Conservation (phyloP, 306 rosid genomes). For the Lathyrus aphaca region DNA sequence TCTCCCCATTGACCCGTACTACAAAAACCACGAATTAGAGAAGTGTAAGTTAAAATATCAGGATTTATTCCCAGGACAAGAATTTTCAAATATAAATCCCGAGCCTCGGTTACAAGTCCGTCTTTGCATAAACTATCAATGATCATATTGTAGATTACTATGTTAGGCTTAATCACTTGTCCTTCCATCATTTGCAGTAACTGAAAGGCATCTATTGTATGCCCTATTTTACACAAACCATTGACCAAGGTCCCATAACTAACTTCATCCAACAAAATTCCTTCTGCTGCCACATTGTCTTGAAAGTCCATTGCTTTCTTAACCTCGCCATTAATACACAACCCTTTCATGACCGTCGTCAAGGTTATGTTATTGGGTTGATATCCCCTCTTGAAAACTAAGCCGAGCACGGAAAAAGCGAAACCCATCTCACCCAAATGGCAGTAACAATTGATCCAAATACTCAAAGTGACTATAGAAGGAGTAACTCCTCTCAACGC, state of each 20-base stretch:
- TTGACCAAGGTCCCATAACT: conserved; percentile 42
- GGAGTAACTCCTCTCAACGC: conserved; percentile 34
- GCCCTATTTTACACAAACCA: conserved; percentile 42
- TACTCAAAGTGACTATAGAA: conserved; percentile 32
- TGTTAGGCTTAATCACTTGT: conserved; percentile 25
- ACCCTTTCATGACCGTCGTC: conserved; percentile 39
- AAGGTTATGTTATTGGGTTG: conserved; percentile 30
- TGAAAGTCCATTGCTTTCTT: conserved; percentile 34
- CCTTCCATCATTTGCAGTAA: conserved; percentile 35
- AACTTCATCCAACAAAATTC: conserved; percentile 30
- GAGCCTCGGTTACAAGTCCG: conserved; percentile 38
- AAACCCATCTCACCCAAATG: conserved; percentile 40
- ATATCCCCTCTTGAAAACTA: conserved; percentile 41
- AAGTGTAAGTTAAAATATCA: conserved; percentile 40
- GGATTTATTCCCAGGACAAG: conserved; percentile 34
- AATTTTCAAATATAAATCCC: conserved; percentile 32
- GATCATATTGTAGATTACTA: conserved; percentile 38
- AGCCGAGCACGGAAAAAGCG: conserved; percentile 40
- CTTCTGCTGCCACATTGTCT: conserved; percentile 26
- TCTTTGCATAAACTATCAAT: conserved; percentile 49
- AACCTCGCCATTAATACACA: conserved; percentile 36
- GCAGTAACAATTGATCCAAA: conserved; percentile 47
- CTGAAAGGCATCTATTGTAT: conserved; percentile 12
- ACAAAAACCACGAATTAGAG: conserved; percentile 46
- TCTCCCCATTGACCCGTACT: conserved; percentile 36